phyloP scores from a whole-genome alignment of 768 basidiomycete genomes.

The Leccinum broughii region DNA sequence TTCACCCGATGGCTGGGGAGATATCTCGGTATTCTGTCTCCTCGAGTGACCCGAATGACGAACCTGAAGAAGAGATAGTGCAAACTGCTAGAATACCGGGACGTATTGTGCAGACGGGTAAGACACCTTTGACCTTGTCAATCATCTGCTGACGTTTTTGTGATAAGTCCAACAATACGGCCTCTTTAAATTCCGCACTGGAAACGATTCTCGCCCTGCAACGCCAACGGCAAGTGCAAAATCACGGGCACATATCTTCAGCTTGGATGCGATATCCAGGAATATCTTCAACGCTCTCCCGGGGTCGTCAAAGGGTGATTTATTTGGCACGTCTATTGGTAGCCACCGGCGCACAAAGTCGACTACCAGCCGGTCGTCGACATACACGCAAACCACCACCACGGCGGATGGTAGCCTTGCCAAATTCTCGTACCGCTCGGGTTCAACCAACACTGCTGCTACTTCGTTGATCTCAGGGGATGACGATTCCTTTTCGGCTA shows the following conservation, averaged over 20 bases:
- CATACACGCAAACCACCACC: slow-evolving; percentile 66
- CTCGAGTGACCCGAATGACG: slow-evolving; percentile 72
- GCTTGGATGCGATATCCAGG: slow-evolving; percentile 85
- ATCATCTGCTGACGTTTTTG: slow-evolving; percentile 1
- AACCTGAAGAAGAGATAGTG: slow-evolving; percentile 80
- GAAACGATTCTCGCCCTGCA: slow-evolving; percentile 72
- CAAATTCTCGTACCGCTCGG: slow-evolving; percentile 72
- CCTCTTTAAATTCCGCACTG: slow-evolving; percentile 84
- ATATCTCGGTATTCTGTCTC: slow-evolving; percentile 77
- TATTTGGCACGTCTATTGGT: slow-evolving; percentile 73
- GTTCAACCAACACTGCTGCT: slow-evolving; percentile 62
- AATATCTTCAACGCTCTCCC: slow-evolving; percentile 79
- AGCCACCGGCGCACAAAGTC: slow-evolving; percentile 65
- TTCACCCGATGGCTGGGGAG: slow-evolving; percentile 83
- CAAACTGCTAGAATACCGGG: slow-evolving; percentile 72
- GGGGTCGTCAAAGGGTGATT: slow-evolving; percentile 68
- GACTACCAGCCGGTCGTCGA: slow-evolving; percentile 69
- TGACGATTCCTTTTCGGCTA: slow-evolving; percentile 55
- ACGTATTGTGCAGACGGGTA: slow-evolving; percentile 81
- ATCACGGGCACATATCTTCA: slow-evolving; percentile 77
- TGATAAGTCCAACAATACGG: slow-evolving; percentile 80
- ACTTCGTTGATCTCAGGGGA: slow-evolving; percentile 64
- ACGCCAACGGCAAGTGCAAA: slow-evolving; percentile 83
- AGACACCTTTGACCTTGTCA: slow-evolving; percentile 27
- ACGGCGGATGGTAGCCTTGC: slow-evolving; percentile 67